phyloP scores from a whole-genome alignment of 2,329 filamentous ascomycete genomes.

The Cladosporium sp. region DNA sequence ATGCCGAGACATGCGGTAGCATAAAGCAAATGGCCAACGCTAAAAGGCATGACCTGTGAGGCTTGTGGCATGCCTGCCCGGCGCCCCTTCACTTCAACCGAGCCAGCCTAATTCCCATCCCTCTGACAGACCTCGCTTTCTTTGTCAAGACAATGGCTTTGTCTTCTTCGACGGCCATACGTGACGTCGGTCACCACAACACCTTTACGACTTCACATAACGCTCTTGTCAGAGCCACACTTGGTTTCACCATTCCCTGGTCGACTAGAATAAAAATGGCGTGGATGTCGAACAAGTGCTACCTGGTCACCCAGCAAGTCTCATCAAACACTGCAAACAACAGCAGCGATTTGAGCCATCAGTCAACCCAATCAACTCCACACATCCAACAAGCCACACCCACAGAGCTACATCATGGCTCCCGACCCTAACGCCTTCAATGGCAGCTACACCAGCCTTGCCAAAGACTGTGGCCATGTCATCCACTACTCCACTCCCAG shows the following conservation, averaged over 20 bases:
- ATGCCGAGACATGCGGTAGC: neutral
- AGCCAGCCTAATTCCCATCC: neutral
- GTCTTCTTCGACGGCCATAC: neutral
- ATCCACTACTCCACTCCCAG: neutral
- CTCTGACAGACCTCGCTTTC: neutral
- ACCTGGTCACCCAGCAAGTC: neutral
- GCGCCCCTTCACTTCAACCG: neutral
- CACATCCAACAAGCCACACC: neutral
- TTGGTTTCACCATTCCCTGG: neutral
- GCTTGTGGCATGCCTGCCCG: neutral
- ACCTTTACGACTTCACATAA: neutral
- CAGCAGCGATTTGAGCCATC: too few species aligned
- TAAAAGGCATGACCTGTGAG: neutral
- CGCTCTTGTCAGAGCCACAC: neutral
- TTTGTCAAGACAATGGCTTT: neutral
- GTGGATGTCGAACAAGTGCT: neutral
- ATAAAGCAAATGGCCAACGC: neutral
- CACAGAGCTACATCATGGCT: neutral
- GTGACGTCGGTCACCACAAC: neutral
- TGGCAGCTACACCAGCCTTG: slow-evolving; percentile 1
- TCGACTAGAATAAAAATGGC: neutral
- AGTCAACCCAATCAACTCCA: neutral
- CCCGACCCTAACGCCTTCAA: neutral
- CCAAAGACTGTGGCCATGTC: slow-evolving; percentile 3
- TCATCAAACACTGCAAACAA: neutral